phyloP scores from a whole-genome alignment of 176 grass and related monocot species.

The Pontederia paniculata region DNA sequence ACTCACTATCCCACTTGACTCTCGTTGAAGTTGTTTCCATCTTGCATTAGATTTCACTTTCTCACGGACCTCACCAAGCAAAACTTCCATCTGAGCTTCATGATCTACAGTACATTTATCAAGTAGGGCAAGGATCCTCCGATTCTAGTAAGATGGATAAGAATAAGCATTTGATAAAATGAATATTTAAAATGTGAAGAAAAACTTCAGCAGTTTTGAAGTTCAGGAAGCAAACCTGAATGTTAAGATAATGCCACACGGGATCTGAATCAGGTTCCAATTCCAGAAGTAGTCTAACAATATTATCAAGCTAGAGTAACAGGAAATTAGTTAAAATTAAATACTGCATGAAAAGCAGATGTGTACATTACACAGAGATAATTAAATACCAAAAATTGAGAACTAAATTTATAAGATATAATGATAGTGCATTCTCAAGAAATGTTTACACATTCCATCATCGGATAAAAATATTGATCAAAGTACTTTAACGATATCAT shows the following conservation, averaged over 20 bases:
- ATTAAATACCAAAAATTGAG: no score
- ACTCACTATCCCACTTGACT: conserved; percentile 87
- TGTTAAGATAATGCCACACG: conserved; percentile 98
- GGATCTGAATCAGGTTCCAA: conserved; percentile 98
- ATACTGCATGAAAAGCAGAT: background rate
- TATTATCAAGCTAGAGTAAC: conserved; percentile 69
- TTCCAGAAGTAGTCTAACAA: conserved; percentile 86
- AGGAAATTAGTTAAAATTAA: background rate
- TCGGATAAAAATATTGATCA: no score
- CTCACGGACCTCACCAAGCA: conserved; percentile 64
- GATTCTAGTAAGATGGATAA: conserved; percentile 64
- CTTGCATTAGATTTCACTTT: conserved; percentile 82
- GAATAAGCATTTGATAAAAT: conserved; percentile 17
- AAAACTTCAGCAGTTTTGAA: background rate
- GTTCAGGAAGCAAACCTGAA: conserved; percentile 44
- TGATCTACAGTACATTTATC: conserved; percentile 88
- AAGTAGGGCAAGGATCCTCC: conserved; percentile 80
- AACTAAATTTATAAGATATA: no score
- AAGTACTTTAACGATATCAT: no score
- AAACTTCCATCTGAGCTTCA: conserved; percentile 60
- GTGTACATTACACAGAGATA: no score
- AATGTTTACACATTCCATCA: no score
- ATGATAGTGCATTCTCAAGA: no score
- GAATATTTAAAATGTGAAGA: conserved; percentile 2
- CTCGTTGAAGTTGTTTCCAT: conserved; percentile 88